Base-by-base conservation (phyloP, 345 rosid species). In the Syzygium oleosum region DNA sequence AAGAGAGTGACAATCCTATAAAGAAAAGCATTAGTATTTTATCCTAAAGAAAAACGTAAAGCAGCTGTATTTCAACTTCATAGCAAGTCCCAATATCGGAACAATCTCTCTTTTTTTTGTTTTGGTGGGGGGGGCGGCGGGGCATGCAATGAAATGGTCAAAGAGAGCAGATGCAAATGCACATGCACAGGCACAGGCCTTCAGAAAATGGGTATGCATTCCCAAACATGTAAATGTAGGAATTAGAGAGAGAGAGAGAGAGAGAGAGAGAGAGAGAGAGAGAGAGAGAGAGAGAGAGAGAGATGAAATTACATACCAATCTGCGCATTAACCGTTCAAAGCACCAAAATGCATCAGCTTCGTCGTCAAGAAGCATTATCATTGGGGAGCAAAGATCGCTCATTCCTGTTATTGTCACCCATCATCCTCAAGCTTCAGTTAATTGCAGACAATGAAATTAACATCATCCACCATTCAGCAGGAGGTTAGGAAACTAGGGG, bases 301-400 rank as follows among this genome's bases (percentile, higher is more conserved):
- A 56, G 41, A 41, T 7, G 34, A 6, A 49, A 68, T 25, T 84
- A 49, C 41, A 80, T 94, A 97, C 99, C 99, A 96, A 94, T 95
- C 99, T 91, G 59, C 98, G 98, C 99, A 98, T 98, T 92, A 98
- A 88, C 61, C 97, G 94, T 89, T 98, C 99, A 22, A 98, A 98
- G 93, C 99, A 96, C 99, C 99, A 96, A 93, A 98, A 98, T 29
- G 99, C 95, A 93, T 96, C 99, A 85, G 98, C 98, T 93, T 98
- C 99, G 68, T 96, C 93, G 55, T 97, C 94, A 68, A 96, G 96
- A 91, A 98, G 98, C 56, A 98, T 94, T 89, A 98, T 96, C 99
- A 98, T 98, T 55, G 99, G 99, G 55, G 99, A 98, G 90, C 99
- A 98, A 88, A 98, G 98, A 91, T 98, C 99, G 85, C 99, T 98